Evolutionary conservation across 106 monocot genomes (phyloP).

Genomic region (Platanthera zijinensis): DNA sequence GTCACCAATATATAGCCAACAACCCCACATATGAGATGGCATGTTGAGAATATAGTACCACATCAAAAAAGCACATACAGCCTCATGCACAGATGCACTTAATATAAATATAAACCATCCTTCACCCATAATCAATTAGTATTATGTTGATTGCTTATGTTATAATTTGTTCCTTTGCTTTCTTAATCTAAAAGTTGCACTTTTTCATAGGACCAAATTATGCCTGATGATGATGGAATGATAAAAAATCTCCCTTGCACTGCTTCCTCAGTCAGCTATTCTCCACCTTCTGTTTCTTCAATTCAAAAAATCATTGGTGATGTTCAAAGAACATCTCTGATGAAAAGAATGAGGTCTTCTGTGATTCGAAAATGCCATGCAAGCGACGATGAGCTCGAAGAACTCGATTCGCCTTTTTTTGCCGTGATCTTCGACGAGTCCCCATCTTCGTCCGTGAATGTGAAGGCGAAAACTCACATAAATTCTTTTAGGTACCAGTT

Average conservation of each 20-base stretch:
- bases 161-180: too few relatives aligned
- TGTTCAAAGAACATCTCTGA: slow-evolving; percentile 7
- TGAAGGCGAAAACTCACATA: slow-evolving; percentile 12
- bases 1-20: too few relatives aligned
- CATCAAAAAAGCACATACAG: too few relatives aligned
- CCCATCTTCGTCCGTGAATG: slow-evolving; percentile 1
- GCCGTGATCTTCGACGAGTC: slow-evolving; percentile 33
- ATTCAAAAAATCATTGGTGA: slow-evolving; percentile 43
- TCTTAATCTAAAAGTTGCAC: too few relatives aligned
- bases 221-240: slow-evolving; percentile 17
- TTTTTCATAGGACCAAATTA: slow-evolving; percentile 28
- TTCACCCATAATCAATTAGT: neutral
- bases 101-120: neutral
- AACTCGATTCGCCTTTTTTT: slow-evolving; percentile 57
- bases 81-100: too few relatives aligned
- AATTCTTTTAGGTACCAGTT: slow-evolving; percentile 56
- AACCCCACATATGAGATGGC: too few relatives aligned
- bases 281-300: slow-evolving; percentile 41
- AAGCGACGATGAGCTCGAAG: slow-evolving; percentile 91
- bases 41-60: too few relatives aligned
- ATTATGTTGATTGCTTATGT: too few relatives aligned
- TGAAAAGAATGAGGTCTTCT: slow-evolving; percentile 37
- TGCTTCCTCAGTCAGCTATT: slow-evolving; percentile 40
- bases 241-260: slow-evolving; percentile 45
- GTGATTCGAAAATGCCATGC: slow-evolving; percentile 57